These are phyloP conservation scores for Castanospermum australe DNA, from an alignment of 306 rosid species.

Conservation along the genomic window DNA sequence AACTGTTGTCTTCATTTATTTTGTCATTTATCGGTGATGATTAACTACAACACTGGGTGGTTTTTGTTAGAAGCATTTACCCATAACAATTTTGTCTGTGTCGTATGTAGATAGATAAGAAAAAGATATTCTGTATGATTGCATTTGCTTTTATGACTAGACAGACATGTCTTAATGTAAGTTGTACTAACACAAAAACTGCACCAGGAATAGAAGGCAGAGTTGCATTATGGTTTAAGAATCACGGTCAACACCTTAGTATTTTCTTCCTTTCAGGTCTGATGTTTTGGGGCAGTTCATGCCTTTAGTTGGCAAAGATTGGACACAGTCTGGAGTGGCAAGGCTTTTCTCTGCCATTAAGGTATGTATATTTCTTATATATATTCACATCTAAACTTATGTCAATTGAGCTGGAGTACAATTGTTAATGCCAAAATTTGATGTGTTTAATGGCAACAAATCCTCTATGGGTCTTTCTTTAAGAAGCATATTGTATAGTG, in stretches of 20 bases:
- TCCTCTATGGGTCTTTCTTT: slow-evolving; percentile 5
- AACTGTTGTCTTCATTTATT: not conserved
- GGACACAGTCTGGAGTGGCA: slow-evolving; percentile 98
- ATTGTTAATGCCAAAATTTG: not conserved
- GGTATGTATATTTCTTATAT: slow-evolving; percentile 45
- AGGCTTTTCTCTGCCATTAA: slow-evolving; percentile 88
- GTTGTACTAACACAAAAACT: not conserved
- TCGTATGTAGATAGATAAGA: not conserved
- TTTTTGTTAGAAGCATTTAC: slow-evolving; percentile 2
- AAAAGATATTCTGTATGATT: not conserved
- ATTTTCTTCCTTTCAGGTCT: slow-evolving; percentile 58
- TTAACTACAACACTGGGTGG: not conserved
- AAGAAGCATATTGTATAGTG: slow-evolving; percentile 3
- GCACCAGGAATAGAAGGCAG: too few relatives aligned
- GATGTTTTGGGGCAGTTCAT: slow-evolving; percentile 99
- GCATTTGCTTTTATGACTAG: not conserved
- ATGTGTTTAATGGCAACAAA: not conserved
- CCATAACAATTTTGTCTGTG: not conserved
- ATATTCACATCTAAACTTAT: not conserved
- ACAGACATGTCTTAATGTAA: not conserved
- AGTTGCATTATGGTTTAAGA: slow-evolving; percentile 15
- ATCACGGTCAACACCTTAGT: not conserved
- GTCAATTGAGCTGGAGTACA: slow-evolving; percentile 3
- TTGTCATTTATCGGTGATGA: not conserved
- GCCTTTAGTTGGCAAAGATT: slow-evolving; percentile 98